Base-by-base conservation (phyloP, 2,329 filamentous ascomycete genomes). In the Tetracladium maxilliforme region DNA sequence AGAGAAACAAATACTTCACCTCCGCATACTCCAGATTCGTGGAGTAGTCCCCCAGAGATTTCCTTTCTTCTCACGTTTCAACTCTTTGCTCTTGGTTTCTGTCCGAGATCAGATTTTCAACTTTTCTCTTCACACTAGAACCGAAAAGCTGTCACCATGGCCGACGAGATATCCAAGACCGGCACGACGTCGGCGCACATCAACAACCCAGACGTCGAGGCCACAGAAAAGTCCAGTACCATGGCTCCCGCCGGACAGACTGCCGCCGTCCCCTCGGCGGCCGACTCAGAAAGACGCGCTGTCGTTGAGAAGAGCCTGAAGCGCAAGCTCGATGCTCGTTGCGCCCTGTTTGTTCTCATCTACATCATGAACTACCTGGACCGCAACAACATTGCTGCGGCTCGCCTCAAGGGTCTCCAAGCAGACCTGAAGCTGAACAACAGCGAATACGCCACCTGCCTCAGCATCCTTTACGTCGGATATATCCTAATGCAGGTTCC, bases 351-450 rank as follows among this genome's bases (percentile, higher is more conserved):
- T 29, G 67, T 83, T 23, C 45, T 82, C 34, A 78, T 83, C 53
- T 83, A 82, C 41, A 79, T 83, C 43, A 59, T 77, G 48, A 82
- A 83, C 49, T 83, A 80, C 45, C 56, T 72, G 16, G 70, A 76
- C 38, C 56, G 70, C 18, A 75, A 75, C 43, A 75, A 78, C 45
- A 76, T 79, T 33, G 71, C 71, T 3, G 62, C 71, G 2, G 75
- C 75, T 2, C 61, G 67, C 13, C 56, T 80, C 26, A 67, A 70
- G 40, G 72, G 73, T 6, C 52, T 81, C 12, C 64, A 76, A 29
- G 53, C 56, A 7, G 74, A 79, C 25, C 48, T 78, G 13, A 43
- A 53, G 3, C 52, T 78, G 32, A 46, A 47, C 20, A 51, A 65
- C 35, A 61, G 58, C 4, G 53, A 80, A 42, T 79, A 79, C 41